Base-by-base conservation (phyloP, 139 green algal genomes). In the Volvox reticuliferus region DNA sequence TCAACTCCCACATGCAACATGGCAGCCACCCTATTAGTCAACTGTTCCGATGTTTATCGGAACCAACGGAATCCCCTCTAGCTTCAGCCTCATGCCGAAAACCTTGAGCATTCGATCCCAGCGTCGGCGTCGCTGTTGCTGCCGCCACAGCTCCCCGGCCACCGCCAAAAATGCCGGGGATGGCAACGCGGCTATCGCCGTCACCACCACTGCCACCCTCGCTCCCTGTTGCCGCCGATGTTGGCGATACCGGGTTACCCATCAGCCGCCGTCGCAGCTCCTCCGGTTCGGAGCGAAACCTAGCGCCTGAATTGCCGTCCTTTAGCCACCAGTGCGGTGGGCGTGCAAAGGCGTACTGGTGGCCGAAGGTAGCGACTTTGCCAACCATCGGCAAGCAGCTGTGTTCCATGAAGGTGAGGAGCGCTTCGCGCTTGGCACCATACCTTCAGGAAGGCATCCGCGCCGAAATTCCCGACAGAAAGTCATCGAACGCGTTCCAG, bases 301-400 rank as follows among this genome's bases (percentile, higher is more conserved):
- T 18, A 1, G 76, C 32, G 14, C 76, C 76, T 35, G 87, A 86
- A 26, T 26, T 20, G 61, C 87, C 87, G 0, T 68, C 76, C 62
- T 20, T n/a, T 0, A 90, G 35, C 86, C 86, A 93, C 91, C 91
- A 93, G 2, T 20, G 37, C 22, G 91, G 91, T 13, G 91, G 24
- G 0, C 91, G 79, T 1, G 91, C 91, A n/a, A 93, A 91, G 33
- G 87, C 91, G 67, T 91, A 93, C 91, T 93, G 84, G 81, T 93
- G 91, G 0, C 91, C 91, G 89, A 93, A 91, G 3, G 87, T 91
- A 6, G 86, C 86, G 63, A 93, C 81, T 80, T 92, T 92, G 28
- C 88, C 80, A 30, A 92, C 88, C 20, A 26, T 1, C 28, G 79
- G 79, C 65, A 92, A 22, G 62, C 79, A 87, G 79, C 0, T 63